Percentiles rank a stretch among this genome's conserved stretches.
phyloP scores from a whole-genome alignment of 2,329 filamentous ascomycete species.

The Chaetomium sp. region DNA sequence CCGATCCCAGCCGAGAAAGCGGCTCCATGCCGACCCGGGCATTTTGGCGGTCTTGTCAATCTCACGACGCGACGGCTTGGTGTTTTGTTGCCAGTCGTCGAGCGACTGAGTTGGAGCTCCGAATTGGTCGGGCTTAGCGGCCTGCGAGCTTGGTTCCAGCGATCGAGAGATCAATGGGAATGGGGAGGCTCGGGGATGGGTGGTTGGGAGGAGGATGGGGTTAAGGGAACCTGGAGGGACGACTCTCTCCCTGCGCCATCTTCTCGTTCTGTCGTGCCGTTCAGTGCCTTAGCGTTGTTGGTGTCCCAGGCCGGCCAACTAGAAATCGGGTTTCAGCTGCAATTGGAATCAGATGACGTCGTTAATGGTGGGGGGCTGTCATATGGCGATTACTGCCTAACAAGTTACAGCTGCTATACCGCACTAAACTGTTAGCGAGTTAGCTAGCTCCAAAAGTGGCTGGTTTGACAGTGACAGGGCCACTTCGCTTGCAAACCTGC shows the following conservation, averaged over 20 bases:
- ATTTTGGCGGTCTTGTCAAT: conserved; percentile 29
- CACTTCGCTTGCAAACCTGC: not conserved
- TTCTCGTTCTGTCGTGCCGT: not conserved
- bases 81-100: not conserved
- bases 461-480: not conserved
- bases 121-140: not conserved
- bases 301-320: conserved; percentile 20
- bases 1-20: conserved; percentile 40
- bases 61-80: not conserved
- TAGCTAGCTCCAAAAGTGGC: not conserved
- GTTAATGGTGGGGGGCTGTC: not conserved
- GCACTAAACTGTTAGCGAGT: not conserved
- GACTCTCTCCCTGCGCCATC: not conserved
- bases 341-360: conserved; percentile 25
- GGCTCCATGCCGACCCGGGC: conserved; percentile 38
- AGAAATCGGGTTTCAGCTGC: conserved; percentile 21
- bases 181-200: not conserved
- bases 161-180: not conserved
- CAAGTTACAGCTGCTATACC: no score
- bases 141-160: not conserved
- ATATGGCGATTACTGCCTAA: not conserved
- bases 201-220: not conserved
- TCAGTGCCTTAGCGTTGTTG: conserved; percentile 7
- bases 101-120: not conserved
- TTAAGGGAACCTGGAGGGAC: not conserved